These are phyloP conservation scores for Acer negundo DNA, from an alignment of 345 rosid species.

Conservation along the genomic window DNA sequence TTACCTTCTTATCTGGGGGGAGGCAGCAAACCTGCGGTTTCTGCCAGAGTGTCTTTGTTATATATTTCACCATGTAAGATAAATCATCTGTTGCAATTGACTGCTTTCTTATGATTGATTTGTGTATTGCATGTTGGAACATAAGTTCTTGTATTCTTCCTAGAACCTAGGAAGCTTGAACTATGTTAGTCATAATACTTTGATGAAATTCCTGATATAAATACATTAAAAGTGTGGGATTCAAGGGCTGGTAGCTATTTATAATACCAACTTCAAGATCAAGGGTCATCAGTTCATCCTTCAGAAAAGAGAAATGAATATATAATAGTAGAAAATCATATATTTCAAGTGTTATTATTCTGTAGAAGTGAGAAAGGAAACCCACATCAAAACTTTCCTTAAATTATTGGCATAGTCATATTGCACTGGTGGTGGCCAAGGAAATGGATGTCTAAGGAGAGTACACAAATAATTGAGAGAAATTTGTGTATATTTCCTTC, in stretches of 20 bases:
- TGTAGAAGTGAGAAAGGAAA: background rate
- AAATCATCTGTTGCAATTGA: conserved; percentile 16
- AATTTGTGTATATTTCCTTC: no score
- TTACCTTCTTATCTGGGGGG: conserved; percentile 98
- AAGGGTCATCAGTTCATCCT: background rate
- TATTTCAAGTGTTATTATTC: background rate
- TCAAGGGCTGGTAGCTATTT: background rate
- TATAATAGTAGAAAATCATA: background rate
- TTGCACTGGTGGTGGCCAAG: background rate
- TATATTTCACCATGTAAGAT: conserved; percentile 94
- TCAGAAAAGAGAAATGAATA: background rate
- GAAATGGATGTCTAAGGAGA: background rate
- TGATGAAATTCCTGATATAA: background rate
- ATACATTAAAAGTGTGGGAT: background rate
- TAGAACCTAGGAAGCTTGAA: background rate
- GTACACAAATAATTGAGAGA: no score
- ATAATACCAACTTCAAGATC: background rate
- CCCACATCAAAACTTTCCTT: background rate
- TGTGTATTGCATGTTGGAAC: conserved; percentile 1
- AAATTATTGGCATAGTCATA: background rate
- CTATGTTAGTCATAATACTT: background rate
- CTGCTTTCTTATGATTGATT: background rate
- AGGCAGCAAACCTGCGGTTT: conserved; percentile 92
- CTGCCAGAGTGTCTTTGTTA: conserved; percentile 95
- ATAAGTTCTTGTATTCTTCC: background rate